phyloP scores from a whole-genome alignment of 306 rosid species.

The Malus orientalis region DNA sequence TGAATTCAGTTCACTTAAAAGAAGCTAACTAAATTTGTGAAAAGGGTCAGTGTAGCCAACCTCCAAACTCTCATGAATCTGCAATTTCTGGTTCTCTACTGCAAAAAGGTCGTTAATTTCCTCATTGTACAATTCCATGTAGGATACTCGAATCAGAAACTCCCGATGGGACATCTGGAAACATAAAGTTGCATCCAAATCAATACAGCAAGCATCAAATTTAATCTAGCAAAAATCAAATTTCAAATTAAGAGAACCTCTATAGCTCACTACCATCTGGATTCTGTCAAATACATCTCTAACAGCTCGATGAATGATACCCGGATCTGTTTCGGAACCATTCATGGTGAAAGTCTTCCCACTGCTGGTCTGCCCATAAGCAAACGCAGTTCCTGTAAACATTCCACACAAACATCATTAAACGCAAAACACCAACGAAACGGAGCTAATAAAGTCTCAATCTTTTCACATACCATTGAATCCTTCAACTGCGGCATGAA shows the following conservation, averaged over 20 bases:
- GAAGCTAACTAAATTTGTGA: not conserved
- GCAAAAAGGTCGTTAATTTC: conserved; percentile 83
- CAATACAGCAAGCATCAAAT: conserved; percentile 1
- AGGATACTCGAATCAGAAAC: conserved; percentile 83
- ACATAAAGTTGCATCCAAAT: conserved; percentile 6
- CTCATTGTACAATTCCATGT: conserved; percentile 95
- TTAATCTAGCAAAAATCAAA: conserved; percentile 1
- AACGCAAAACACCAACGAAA: not conserved
- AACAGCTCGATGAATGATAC: conserved; percentile 74
- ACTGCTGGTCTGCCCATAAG: conserved; percentile 98
- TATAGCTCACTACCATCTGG: conserved; percentile 38
- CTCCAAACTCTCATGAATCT: conserved; percentile 93
- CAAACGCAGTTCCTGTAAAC: conserved; percentile 84
- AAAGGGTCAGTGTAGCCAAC: conserved; percentile 27
- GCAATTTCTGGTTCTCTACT: conserved; percentile 85
- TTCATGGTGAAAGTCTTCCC: conserved; percentile 98
- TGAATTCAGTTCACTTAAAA: not conserved
- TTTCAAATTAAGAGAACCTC: not conserved
- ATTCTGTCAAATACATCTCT: conserved; percentile 71
- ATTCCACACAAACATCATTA: conserved; percentile 5
- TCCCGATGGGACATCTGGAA: conserved; percentile 66
- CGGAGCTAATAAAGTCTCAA: not conserved
- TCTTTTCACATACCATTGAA: conserved; percentile 49
- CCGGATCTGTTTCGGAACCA: conserved; percentile 74
- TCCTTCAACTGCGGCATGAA: conserved; percentile 83